Evolutionary conservation across 495 filamentous ascomycete genomes (phyloP).

Genomic region (Podospora fimiseda): DNA sequence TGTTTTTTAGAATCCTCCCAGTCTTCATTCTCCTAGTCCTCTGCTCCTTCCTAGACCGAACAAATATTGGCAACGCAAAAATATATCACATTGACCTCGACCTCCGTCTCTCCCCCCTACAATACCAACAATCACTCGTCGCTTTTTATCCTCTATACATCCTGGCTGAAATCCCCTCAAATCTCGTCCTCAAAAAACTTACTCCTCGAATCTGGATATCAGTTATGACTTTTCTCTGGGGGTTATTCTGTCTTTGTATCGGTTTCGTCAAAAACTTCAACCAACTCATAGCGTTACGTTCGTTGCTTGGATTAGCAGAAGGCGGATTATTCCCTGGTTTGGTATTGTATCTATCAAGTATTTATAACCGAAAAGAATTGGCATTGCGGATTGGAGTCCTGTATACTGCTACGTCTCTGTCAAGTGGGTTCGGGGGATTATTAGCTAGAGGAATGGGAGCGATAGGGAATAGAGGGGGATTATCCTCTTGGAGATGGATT

Average conservation of each 20-base stretch:
- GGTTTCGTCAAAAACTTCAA: slow-evolving; percentile 69
- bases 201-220: slow-evolving; percentile 56
- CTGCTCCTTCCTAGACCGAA: slow-evolving; percentile 67
- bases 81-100: slow-evolving; percentile 60
- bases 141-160: slow-evolving; percentile 51
- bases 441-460: slow-evolving; percentile 33
- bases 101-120: slow-evolving; percentile 54
- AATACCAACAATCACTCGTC: slow-evolving; percentile 61
- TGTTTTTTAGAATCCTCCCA: slow-evolving; percentile 36
- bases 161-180: slow-evolving; percentile 71
- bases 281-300: slow-evolving; percentile 69
- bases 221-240: slow-evolving; percentile 51
- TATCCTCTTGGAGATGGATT: slow-evolving; percentile 42
- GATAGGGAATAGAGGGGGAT: slow-evolving; percentile 30
- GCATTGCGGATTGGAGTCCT: slow-evolving; percentile 48
- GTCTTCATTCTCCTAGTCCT: slow-evolving; percentile 43
- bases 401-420: slow-evolving; percentile 48
- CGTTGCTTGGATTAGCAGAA: slow-evolving; percentile 61
- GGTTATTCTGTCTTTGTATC: slow-evolving; percentile 54
- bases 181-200: slow-evolving; percentile 72
- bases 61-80: slow-evolving; percentile 79
- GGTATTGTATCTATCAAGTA: slow-evolving; percentile 43
- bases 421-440: slow-evolving; percentile 48
- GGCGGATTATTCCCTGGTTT: slow-evolving; percentile 45
- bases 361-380: slow-evolving; percentile 44